Base-by-base conservation (phyloP, 495 filamentous ascomycete genomes). In the Penicillium arizonense region DNA sequence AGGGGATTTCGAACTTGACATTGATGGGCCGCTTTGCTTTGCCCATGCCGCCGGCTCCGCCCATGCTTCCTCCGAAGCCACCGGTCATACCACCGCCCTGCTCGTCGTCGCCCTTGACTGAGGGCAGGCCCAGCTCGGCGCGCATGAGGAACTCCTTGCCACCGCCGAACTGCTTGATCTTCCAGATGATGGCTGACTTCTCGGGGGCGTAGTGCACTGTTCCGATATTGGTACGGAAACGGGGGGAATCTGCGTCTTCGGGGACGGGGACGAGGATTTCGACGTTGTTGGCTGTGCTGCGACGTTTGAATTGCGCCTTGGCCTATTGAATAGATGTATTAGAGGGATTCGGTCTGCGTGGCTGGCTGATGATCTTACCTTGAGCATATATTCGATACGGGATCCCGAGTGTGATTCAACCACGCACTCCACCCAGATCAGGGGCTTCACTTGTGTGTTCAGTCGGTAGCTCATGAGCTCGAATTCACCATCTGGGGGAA, bases 1-100 rank as follows among this genome's bases (percentile, higher is more conserved):
- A 99, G 26, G 95, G 95, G 68, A 97, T 97, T 78, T 99, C 95
- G 70, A 97, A 99, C 74, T 97, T 99, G 75, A 99, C 94, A 68
- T 87, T 91, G 64, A 97, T 97, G 2, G 95, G 95, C 53, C 94
- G 77, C 79, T 97, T 97, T 23, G 90, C 85, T 75, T 97, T 96
- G 30, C 86, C 87, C 23, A 76, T 77, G 1, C 72, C 71, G 14
- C 76, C 81, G 16, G 82, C 82, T 51, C 68, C 75, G 43, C 92
- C 92, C 89, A 96, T 96, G 64, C 89, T 93, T n/a, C 91, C 92
- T 52, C 91, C 91, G 67, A 96, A 96, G 0, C 92, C 92, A 53
- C 91, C 91, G 53, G 91, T 97, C 91, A 96, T 96, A 52, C 92
- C 92, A 49, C 92, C 92, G 20, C 92, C 92, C 56, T 87, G 87